Evolutionary conservation across 2,329 filamentous ascomycete species (phyloP).

Genomic region (Elsinoe fawcettii): DNA sequence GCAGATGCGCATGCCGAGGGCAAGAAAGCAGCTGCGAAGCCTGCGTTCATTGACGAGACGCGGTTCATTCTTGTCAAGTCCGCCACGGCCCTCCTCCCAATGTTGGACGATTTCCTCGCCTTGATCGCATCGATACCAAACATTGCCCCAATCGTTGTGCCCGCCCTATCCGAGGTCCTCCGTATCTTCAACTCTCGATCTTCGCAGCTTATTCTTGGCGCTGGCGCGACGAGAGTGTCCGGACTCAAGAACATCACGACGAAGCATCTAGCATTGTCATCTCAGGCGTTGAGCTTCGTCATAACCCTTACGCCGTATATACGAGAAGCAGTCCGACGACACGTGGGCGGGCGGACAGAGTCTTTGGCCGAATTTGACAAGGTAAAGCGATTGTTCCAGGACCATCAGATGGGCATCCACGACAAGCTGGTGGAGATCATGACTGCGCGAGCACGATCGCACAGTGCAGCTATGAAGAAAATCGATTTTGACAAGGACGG

Average conservation of each 20-base stretch:
- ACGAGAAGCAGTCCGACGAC: constrained; percentile 80
- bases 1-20: constrained; percentile 22
- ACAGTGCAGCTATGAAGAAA: constrained; percentile 65
- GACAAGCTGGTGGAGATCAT: constrained; percentile 93
- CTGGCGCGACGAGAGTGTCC: constrained; percentile 79
- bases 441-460: constrained; percentile 64
- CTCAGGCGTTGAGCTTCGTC: constrained; percentile 80
- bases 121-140: constrained; percentile 79
- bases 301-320: constrained; percentile 82
- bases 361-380: constrained; percentile 77
- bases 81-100: constrained; percentile 70
- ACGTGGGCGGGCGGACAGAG: constrained; percentile 39
- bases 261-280: constrained; percentile 85
- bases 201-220: constrained; percentile 92
- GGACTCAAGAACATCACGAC: constrained; percentile 95
- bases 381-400: constrained; percentile 71
- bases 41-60: constrained; percentile 73
- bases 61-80: constrained; percentile 80
- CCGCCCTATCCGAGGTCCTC: constrained; percentile 73
- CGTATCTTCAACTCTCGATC: constrained; percentile 93
- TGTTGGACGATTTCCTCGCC: constrained; percentile 74
- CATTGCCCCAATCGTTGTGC: constrained; percentile 76
- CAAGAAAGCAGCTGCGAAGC: constrained; percentile 22
- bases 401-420: constrained; percentile 84
- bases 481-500: constrained; percentile 62